Percentiles rank a stretch among this genome's conserved stretches.
Evolutionary conservation across 129 eudicot species (phyloP).

Genomic region (Helichrysum umbraculigerum): DNA sequence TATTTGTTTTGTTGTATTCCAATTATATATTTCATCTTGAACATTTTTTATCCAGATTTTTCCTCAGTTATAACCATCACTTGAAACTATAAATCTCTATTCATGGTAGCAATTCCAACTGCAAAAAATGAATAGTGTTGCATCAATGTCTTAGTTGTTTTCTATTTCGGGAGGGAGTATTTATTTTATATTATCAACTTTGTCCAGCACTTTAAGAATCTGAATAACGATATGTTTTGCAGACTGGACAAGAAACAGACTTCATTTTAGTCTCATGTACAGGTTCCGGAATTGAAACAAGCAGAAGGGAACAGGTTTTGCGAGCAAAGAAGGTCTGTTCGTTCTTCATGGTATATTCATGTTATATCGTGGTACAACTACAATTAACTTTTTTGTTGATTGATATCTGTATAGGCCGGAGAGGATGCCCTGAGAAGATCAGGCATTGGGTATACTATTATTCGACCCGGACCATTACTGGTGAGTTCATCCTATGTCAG

Average conservation of each 20-base stretch:
- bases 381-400: background rate
- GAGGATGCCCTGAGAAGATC: constrained; percentile 91
- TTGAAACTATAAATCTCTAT: constrained; percentile 4
- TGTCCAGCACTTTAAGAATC: constrained; percentile 6
- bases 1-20: too few relatives aligned
- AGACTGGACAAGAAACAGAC: constrained; percentile 99
- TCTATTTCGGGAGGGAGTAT: constrained; percentile 10
- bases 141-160: constrained; percentile 3
- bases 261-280: constrained; percentile 97
- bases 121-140: background rate
- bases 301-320: constrained; percentile 87
- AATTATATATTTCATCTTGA: too few relatives aligned
- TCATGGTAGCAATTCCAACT: constrained; percentile 3
- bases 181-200: constrained; percentile 8
- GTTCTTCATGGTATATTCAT: background rate
- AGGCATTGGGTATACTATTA: constrained; percentile 92
- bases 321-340: constrained; percentile 78
- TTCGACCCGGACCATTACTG: constrained; percentile 95
- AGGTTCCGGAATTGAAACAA: constrained; percentile 78
- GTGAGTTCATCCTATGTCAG: constrained; percentile 37
- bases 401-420: constrained; percentile 64
- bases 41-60: too few relatives aligned
- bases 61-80: background rate
- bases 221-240: constrained; percentile 37
- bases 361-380: background rate